Percentiles rank a stretch among this genome's conserved stretches.
Conservation (phyloP, 345 rosid genomes). For the Geranium brycei region DNA sequence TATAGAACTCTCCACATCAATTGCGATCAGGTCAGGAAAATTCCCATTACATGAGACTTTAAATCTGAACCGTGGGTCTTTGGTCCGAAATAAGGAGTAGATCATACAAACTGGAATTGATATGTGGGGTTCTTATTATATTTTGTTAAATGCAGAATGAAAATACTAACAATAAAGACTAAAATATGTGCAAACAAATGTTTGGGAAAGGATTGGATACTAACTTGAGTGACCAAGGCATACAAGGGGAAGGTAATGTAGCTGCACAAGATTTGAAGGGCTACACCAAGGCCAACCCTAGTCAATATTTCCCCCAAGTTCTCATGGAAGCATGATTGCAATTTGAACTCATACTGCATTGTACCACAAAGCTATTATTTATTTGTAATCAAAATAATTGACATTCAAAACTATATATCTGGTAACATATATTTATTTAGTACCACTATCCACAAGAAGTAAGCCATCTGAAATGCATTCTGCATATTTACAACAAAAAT, state of each 20-base stretch:
- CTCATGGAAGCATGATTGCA: conserved; percentile 25
- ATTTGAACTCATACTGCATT: conserved; percentile 28
- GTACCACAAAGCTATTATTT: too few species aligned
- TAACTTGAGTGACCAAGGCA: conserved; percentile 28
- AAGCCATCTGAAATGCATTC: conserved; percentile 45
- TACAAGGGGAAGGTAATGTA: conserved; percentile 36
- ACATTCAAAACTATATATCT: background rate
- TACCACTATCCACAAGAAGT: conserved; percentile 46
- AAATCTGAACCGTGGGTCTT: too few species aligned
- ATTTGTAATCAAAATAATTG: background rate
- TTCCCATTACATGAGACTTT: too few species aligned
- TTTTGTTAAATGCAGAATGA: too few species aligned
- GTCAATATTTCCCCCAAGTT: conserved; percentile 8
- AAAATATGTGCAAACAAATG: too few species aligned
- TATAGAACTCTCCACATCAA: too few species aligned
- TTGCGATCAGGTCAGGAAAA: too few species aligned
- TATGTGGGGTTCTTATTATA: too few species aligned
- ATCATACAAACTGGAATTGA: too few species aligned
- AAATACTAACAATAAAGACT: too few species aligned
- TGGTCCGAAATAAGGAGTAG: too few species aligned
- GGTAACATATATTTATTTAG: background rate
- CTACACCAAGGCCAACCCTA: conserved; percentile 18
- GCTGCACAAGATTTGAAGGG: conserved; percentile 29
- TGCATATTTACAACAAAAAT: conserved; percentile 1
- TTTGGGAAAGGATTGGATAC: background rate